Evolutionary conservation across 2,329 filamentous ascomycete species (phyloP), one percentile per base, ranked within the genome.

Genomic region (Aspergillus caelatus): DNA sequence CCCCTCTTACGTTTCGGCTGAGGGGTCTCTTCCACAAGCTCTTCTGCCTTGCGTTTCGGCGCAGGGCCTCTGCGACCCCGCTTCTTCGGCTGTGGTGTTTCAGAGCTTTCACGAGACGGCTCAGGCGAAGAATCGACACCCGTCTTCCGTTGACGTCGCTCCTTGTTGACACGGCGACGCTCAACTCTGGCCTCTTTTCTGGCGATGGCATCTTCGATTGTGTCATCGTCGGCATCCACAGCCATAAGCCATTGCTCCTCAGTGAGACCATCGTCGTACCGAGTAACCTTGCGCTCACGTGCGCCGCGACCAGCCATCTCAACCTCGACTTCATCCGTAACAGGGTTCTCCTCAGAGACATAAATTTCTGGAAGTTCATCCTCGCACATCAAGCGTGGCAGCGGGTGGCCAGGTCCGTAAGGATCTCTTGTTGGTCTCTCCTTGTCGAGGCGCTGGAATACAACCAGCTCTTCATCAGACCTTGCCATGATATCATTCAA

Each of bases 231-330:
- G 65, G 96, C 94, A 75, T 99, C 95, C 36, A 99, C 94, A 60
- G 95, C 95, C 83, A 97, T 94, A 58, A 98, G 86, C 95, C 95
- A 99, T 79, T 99, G 96, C 81, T 99, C 95, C 80, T 99, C 96
- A 0, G 95, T 98, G 34, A 99, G 88, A 58, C 96, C 95, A 74
- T 99, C 95, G 72, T 99, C 95, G 71, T 99, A 99, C 78, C 91
- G 91, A 72, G 97, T 94, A 74, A 93, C 90, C 69, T 93, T 97
- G 65, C 96, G 90, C 80, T 99, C 95, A 82, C 95, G 91, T 67
- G 94, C 94, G 72, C 95, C 95, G 78, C 95, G 94, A 64, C 95
- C 95, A 30, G 89, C 82, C 36, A 89, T 84, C 68, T 95, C 92
- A n/a, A 75, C 65, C 65, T 92, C 90, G 23, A 89, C 86, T 70